Base-by-base conservation (phyloP, 2,329 filamentous ascomycete species). In the Fonsecaea pedrosoi region DNA sequence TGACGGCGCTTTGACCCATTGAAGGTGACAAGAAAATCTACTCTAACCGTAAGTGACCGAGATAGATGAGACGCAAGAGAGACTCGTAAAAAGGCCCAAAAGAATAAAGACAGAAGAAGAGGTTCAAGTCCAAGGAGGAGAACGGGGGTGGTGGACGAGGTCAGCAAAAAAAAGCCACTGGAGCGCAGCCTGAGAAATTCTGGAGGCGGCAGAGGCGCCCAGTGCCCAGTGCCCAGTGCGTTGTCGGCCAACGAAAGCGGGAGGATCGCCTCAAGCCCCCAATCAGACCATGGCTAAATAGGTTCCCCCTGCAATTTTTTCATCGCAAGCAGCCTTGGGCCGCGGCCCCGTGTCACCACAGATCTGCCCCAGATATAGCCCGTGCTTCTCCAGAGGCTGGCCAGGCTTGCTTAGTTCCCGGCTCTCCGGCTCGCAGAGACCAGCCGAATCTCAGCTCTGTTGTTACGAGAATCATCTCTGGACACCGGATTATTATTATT, bases 1-100 rank as follows among this genome's bases (percentile, higher is more conserved):
- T 67, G 60, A 64, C 67, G 34, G 64, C 62, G 60, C 56, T 67
- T 56, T 62, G 70, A 71, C 71, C 70, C 71, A 73, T 73, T 69
- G 70, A 72, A 63, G 64, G 67, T 68, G 57, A 66, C 55, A 60
- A 53, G 54, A 32, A 32, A 62, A 18, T 32, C 21, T 15, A 53
- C 32, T 45, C 10, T 37, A 25, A 37, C 37, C 12, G 30, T 13
- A 32, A 60, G 34, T 60, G 59, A 42, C 3, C 18, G 4, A 37
- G 15, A 4, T 7, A 42, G 40, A 56, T 13, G 21, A 13, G 30
- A 32, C 30, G 40, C 15, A 21, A 12, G 35, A 45, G 37, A 58
- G 34, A 30, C 42, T n/a, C 32, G 15, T 13, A 30, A 18, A 42
- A 12, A 25, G 25, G 30, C 6, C 30, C 30, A 32, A 32, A 32